phyloP scores from a whole-genome alignment of 441 rosid species.

The Viola pubescens region DNA sequence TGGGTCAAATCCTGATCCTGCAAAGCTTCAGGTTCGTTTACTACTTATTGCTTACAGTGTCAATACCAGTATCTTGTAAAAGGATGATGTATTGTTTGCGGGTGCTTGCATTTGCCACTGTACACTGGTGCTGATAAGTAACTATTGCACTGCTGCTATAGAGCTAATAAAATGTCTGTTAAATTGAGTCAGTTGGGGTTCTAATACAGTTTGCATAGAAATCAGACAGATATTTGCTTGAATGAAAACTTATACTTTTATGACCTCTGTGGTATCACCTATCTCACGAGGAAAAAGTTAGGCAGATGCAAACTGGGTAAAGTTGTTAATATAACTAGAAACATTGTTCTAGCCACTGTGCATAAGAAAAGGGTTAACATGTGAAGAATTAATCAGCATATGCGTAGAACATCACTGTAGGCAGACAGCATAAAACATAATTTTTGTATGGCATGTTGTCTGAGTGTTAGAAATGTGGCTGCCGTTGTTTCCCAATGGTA shows the following conservation, averaged over 20 bases:
- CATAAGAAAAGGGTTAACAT: not conserved
- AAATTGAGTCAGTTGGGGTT: too few species aligned
- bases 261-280: not conserved
- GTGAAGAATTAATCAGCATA: not conserved
- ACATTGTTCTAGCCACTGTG: not conserved
- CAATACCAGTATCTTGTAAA: not conserved
- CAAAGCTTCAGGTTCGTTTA: constrained; percentile 51
- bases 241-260: not conserved
- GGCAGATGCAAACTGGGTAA: constrained; percentile 1
- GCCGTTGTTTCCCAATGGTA: not conserved
- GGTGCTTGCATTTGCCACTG: too few species aligned
- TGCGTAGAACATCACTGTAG: not conserved
- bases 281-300: not conserved
- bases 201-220: too few species aligned
- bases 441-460: not conserved
- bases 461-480: not conserved
- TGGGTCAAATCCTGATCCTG: constrained; percentile 44
- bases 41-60: not conserved
- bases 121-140: too few species aligned
- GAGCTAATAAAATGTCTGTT: too few species aligned
- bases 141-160: too few species aligned
- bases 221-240: not conserved
- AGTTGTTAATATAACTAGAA: not conserved
- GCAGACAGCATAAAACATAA: not conserved
- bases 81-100: too few species aligned